Conservation (phyloP, 2,329 filamentous ascomycete genomes). For the Xylaria sp. region DNA sequence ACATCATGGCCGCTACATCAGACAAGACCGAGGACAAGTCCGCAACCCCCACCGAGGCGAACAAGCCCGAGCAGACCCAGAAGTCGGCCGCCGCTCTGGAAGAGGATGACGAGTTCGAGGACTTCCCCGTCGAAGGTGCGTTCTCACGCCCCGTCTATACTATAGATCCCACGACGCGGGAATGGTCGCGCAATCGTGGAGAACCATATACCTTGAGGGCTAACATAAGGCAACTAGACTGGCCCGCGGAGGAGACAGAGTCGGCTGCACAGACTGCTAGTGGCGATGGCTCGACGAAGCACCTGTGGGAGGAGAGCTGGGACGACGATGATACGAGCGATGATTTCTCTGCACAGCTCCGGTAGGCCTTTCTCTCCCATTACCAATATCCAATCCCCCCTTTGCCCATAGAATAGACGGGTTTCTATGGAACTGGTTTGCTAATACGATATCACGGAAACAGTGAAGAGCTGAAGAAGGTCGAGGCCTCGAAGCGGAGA, state of each 20-base stretch:
- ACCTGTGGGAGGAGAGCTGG: constrained; percentile 99
- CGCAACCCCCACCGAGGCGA: constrained; percentile 36
- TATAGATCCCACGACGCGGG: neutral
- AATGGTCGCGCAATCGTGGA: neutral
- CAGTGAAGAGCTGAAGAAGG: constrained; percentile 91
- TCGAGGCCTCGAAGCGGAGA: constrained; percentile 68
- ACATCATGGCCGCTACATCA: constrained; percentile 25
- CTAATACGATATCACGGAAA: neutral
- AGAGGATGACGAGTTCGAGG: constrained; percentile 98
- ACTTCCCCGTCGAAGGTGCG: constrained; percentile 92
- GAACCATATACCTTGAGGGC: neutral
- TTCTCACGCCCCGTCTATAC: neutral
- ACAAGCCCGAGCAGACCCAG: constrained; percentile 44
- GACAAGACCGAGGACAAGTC: constrained; percentile 35
- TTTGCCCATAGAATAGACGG: neutral
- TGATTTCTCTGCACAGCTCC: constrained; percentile 91
- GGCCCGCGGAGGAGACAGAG: constrained; percentile 87
- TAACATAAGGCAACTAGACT: constrained; percentile 56
- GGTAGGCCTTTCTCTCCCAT: constrained; percentile 50
- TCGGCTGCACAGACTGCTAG: constrained; percentile 45
- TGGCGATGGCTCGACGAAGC: constrained; percentile 58
- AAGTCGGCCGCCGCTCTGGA: constrained; percentile 68
- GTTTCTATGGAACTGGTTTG: neutral
- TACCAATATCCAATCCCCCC: neutral
- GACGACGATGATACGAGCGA: constrained; percentile 97